A percentile compares a stretch with the other conserved stretches of the same genome.
These are phyloP conservation scores for Euphorbia lathyris DNA, from an alignment of 345 rosid species.

Conservation along the genomic window DNA sequence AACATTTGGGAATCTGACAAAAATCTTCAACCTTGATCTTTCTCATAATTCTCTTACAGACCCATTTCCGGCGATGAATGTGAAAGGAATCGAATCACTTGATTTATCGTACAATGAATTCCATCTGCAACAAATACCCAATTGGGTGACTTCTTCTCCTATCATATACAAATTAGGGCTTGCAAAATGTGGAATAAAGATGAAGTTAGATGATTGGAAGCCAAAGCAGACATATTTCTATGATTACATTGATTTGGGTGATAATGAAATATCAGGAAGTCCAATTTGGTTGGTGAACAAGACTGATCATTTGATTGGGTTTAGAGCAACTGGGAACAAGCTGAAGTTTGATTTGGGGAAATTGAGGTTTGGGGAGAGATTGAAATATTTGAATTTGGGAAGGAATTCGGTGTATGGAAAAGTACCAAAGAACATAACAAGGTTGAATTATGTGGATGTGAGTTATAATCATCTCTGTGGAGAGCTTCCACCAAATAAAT, in stretches of 20 bases:
- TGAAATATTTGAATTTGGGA: slow-evolving; percentile 54
- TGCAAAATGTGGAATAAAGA: slow-evolving; percentile 65
- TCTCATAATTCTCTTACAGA: slow-evolving; percentile 53
- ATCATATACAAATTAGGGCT: slow-evolving; percentile 70
- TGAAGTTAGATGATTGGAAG: slow-evolving; percentile 50
- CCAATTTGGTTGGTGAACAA: slow-evolving; percentile 48
- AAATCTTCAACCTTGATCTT: slow-evolving; percentile 73
- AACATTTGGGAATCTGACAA: slow-evolving; percentile 62
- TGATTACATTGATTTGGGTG: slow-evolving; percentile 66
- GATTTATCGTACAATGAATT: slow-evolving; percentile 62
- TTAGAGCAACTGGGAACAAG: slow-evolving; percentile 49
- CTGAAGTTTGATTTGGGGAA: slow-evolving; percentile 49
- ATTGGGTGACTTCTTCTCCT: slow-evolving; percentile 70
- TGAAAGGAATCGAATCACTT: slow-evolving; percentile 73
- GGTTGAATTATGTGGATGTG: slow-evolving; percentile 43
- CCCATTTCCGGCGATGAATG: slow-evolving; percentile 68
- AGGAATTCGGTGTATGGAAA: slow-evolving; percentile 55
- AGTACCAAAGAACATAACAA: slow-evolving; percentile 45
- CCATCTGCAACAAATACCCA: slow-evolving; percentile 56
- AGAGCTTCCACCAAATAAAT: slow-evolving; percentile 52
- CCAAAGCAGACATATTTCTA: slow-evolving; percentile 66
- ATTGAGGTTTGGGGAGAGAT: slow-evolving; percentile 36
- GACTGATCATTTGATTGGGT: slow-evolving; percentile 53
- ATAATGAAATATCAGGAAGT: slow-evolving; percentile 61
- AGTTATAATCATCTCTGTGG: slow-evolving; percentile 71